These are phyloP conservation scores for Astragalus membranaceus DNA, from an alignment of 306 rosid genomes.

Conservation along the genomic window DNA sequence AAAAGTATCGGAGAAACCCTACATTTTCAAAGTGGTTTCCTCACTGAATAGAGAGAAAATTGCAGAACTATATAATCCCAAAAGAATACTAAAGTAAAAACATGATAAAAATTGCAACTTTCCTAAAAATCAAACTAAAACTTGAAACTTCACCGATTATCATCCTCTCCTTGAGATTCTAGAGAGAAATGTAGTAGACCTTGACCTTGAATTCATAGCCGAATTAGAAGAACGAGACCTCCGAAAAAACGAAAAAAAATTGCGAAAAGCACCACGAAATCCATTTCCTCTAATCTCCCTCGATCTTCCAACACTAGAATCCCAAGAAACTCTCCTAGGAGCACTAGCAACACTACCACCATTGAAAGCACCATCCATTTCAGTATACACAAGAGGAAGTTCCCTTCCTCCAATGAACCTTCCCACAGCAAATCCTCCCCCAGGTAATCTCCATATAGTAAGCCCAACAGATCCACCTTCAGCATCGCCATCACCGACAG, in stretches of 20 bases:
- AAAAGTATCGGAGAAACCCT: neutral
- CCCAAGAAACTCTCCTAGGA: slow-evolving; percentile 61
- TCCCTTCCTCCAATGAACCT: slow-evolving; percentile 71
- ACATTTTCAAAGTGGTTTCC: slow-evolving; percentile 16
- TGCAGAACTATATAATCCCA: neutral
- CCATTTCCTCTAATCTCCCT: slow-evolving; percentile 47
- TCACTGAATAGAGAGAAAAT: neutral
- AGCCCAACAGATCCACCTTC: slow-evolving; percentile 45
- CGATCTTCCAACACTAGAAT: slow-evolving; percentile 33
- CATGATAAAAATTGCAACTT: too few relatives aligned
- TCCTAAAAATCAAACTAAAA: neutral
- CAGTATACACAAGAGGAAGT: slow-evolving; percentile 70
- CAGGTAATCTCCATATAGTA: slow-evolving; percentile 72
- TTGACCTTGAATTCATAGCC: slow-evolving; percentile 17
- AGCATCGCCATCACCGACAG: neutral
- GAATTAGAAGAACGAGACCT: slow-evolving; percentile 36
- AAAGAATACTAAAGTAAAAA: neutral
- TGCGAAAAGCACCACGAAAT: slow-evolving; percentile 25
- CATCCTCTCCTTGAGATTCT: slow-evolving; percentile 35
- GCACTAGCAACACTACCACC: slow-evolving; percentile 19
- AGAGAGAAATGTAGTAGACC: slow-evolving; percentile 27
- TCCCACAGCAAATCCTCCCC: slow-evolving; percentile 77
- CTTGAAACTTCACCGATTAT: slow-evolving; percentile 26
- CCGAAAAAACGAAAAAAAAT: slow-evolving; percentile 39
- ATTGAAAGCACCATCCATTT: slow-evolving; percentile 72